Evolutionary conservation across 2,329 filamentous ascomycete genomes (phyloP).

Genomic region (Alternaria brassicicola): DNA sequence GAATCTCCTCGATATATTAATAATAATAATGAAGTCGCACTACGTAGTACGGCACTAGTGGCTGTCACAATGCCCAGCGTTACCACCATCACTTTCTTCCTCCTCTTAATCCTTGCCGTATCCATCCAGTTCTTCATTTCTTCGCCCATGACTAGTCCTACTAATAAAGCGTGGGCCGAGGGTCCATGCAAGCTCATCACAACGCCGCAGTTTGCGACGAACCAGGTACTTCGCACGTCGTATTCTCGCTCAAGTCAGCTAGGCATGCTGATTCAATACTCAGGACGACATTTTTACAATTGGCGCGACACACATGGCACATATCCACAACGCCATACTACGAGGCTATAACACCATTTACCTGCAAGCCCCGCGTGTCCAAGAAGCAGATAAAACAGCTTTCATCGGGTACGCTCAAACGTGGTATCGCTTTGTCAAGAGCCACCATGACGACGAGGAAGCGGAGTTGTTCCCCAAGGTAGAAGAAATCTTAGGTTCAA

Average conservation of each 20-base stretch:
- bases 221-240: slow-evolving; percentile 26
- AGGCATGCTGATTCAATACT: neutral
- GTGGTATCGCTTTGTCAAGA: slow-evolving; percentile 45
- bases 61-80: slow-evolving; percentile 14
- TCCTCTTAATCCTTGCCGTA: slow-evolving; percentile 10
- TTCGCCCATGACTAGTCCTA: slow-evolving; percentile 5
- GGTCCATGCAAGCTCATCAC: slow-evolving; percentile 33
- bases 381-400: slow-evolving; percentile 38
- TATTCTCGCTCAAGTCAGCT: neutral
- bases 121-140: slow-evolving; percentile 9
- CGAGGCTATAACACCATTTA: slow-evolving; percentile 52
- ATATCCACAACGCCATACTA: slow-evolving; percentile 51
- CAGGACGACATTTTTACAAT: slow-evolving; percentile 43
- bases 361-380: slow-evolving; percentile 45
- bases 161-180: slow-evolving; percentile 39
- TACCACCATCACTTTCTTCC: slow-evolving; percentile 10
- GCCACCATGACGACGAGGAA: slow-evolving; percentile 49
- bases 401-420: slow-evolving; percentile 46
- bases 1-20: neutral
- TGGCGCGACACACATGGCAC: slow-evolving; percentile 47
- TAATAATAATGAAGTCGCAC: neutral
- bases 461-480: slow-evolving; percentile 44
- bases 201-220: slow-evolving; percentile 41
- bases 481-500: slow-evolving; percentile 33
- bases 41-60: neutral